Conservation (phyloP, 2,329 filamentous ascomycete genomes). For the Pseudogymnoascus sp. region DNA sequence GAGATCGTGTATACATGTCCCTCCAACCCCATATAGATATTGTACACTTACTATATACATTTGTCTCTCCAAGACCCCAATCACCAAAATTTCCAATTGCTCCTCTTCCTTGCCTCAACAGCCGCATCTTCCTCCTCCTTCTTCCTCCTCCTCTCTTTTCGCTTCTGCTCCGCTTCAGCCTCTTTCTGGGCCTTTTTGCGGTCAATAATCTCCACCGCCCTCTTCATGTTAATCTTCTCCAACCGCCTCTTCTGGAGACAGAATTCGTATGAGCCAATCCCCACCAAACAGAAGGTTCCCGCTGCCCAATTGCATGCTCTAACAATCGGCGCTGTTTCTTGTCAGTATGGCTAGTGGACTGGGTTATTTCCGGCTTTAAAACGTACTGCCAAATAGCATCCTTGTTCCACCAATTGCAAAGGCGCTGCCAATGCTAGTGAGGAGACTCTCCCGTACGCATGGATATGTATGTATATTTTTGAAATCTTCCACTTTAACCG, state of each 20-base stretch:
- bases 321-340: slow-evolving; percentile 48
- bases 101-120: slow-evolving; percentile 12
- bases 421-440: slow-evolving; percentile 77
- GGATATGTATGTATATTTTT: slow-evolving; percentile 69
- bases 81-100: slow-evolving; percentile 12
- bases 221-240: slow-evolving; percentile 77
- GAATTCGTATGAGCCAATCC: slow-evolving; percentile 73
- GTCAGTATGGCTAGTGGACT: background rate
- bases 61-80: background rate
- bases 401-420: slow-evolving; percentile 69
- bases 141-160: slow-evolving; percentile 36
- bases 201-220: slow-evolving; percentile 76
- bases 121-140: slow-evolving; percentile 38
- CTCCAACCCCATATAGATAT: background rate
- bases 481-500: slow-evolving; percentile 64
- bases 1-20: background rate
- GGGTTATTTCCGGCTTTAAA: background rate
- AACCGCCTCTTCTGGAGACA: slow-evolving; percentile 69
- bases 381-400: slow-evolving; percentile 67
- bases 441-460: slow-evolving; percentile 74
- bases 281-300: slow-evolving; percentile 63
- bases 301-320: slow-evolving; percentile 82
- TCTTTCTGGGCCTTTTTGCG: slow-evolving; percentile 63
- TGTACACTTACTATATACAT: slow-evolving; percentile 13
- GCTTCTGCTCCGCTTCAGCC: slow-evolving; percentile 33